Conservation (phyloP, 2,329 filamentous ascomycete genomes). For the Alternaria sp. region DNA sequence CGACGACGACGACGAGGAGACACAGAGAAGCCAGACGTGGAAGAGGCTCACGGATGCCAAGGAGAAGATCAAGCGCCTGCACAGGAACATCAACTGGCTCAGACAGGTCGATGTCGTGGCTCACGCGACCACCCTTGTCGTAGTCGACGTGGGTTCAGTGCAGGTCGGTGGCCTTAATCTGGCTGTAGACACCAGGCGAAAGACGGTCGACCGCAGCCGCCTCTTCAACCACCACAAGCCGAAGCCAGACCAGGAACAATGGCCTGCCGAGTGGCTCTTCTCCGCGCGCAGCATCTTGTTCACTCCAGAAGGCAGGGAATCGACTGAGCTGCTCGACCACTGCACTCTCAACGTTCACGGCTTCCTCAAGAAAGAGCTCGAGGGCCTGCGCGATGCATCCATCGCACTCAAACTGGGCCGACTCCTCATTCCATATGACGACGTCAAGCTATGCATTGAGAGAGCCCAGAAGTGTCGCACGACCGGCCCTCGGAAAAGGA, state of each 20-base stretch:
- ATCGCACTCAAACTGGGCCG: constrained; percentile 90
- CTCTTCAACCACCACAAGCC: constrained; percentile 75
- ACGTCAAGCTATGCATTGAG: constrained; percentile 71
- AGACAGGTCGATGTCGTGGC: constrained; percentile 88
- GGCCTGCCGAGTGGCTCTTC: constrained; percentile 92
- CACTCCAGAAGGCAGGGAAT: constrained; percentile 82
- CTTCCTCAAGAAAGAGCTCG: constrained; percentile 81
- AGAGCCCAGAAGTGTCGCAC: constrained; percentile 60
- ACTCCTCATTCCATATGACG: constrained; percentile 89
- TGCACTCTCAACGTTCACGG: constrained; percentile 91
- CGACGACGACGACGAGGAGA: constrained; percentile 48
- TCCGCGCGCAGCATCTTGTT: constrained; percentile 87
- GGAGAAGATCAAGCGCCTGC: constrained; percentile 84
- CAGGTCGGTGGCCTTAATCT: constrained; percentile 86
- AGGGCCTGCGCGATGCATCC: constrained; percentile 88
- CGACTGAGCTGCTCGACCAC: constrained; percentile 87
- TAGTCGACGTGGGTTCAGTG: constrained; percentile 82
- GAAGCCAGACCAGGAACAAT: constrained; percentile 64
- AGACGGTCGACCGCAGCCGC: constrained; percentile 88
- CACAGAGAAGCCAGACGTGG: constrained; percentile 76
- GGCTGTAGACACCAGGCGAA: constrained; percentile 87
- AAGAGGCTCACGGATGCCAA: constrained; percentile 79
- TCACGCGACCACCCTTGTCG: constrained; percentile 76
- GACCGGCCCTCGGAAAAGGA: constrained; percentile 17
- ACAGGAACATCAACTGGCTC: constrained; percentile 87